Percentiles rank a stretch among this genome's conserved stretches.
phyloP scores from a whole-genome alignment of 2,329 filamentous ascomycete genomes.

The Stemphylium vesicarium region DNA sequence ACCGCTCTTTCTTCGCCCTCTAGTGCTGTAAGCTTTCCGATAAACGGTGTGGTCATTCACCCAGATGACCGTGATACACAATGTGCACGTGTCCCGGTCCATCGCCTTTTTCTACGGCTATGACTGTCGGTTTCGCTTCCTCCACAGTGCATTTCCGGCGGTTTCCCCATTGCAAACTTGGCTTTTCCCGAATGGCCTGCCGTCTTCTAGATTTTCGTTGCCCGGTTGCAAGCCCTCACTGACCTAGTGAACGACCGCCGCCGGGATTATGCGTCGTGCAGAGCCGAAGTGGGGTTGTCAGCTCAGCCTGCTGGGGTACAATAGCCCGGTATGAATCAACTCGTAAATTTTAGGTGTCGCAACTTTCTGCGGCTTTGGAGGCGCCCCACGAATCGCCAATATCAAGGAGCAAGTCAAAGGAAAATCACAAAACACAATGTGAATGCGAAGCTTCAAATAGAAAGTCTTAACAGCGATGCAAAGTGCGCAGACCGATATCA shows the following conservation, averaged over 20 bases:
- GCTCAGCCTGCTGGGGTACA: slow-evolving; percentile 12
- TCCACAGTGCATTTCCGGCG: slow-evolving; percentile 4
- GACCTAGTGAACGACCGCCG: slow-evolving; percentile 7
- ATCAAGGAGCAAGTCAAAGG: not conserved
- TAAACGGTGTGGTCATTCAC: not conserved
- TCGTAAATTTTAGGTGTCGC: not conserved
- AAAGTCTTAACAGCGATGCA: not conserved
- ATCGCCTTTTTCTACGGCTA: slow-evolving; percentile 3
- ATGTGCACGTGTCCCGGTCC: not conserved
- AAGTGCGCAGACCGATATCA: too few relatives aligned
- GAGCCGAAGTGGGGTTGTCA: slow-evolving; percentile 27
- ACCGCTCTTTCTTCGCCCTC: slow-evolving; percentile 2
- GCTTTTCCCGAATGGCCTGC: slow-evolving; percentile 3
- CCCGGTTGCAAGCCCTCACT: slow-evolving; percentile 11
- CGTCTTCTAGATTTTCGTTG: slow-evolving; percentile 6
- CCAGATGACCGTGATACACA: not conserved
- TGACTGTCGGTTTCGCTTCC: slow-evolving; percentile 10
- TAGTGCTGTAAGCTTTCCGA: not conserved
- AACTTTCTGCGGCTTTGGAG: not conserved
- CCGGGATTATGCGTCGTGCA: slow-evolving; percentile 8
- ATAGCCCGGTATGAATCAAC: not conserved
- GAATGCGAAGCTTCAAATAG: not conserved
- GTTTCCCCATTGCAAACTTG: slow-evolving; percentile 7
- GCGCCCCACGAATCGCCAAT: not conserved
- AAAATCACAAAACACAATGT: not conserved